Percentiles rank a stretch among this genome's conserved stretches.
Evolutionary conservation across 306 rosid genomes (phyloP).

Genomic region (Senna siamea): DNA sequence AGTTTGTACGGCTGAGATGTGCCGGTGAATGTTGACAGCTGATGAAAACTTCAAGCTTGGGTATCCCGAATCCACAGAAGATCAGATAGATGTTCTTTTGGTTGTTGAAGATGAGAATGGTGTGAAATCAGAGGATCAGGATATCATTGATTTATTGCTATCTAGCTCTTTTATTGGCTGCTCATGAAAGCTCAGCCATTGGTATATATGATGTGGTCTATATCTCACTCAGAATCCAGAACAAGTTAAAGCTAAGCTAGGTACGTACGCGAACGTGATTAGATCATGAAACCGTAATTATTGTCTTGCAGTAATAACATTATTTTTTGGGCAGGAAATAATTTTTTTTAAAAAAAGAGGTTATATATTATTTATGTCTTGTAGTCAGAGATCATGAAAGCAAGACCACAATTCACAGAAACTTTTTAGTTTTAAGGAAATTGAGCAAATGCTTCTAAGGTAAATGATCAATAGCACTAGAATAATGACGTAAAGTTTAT

Average conservation of each 20-base stretch:
- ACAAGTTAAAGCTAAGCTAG: background rate
- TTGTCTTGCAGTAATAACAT: no score
- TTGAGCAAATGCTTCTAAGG: no score
- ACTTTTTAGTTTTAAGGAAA: no score
- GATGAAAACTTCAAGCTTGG: constrained; percentile 37
- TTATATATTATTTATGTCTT: no score
- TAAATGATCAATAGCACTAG: no score
- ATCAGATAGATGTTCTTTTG: constrained; percentile 48
- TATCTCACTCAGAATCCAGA: background rate
- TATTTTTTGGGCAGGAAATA: no score
- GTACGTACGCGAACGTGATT: background rate
- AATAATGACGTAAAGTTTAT: no score
- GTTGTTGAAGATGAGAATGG: constrained; percentile 52
- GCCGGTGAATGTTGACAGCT: constrained; percentile 29
- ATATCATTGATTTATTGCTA: constrained; percentile 47
- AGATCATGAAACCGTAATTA: no score
- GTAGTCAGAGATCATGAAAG: no score
- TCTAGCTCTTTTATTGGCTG: constrained; percentile 15
- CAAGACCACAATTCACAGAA: no score
- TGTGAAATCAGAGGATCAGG: constrained; percentile 47
- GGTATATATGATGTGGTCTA: background rate
- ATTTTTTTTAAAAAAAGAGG: no score
- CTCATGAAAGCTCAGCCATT: constrained; percentile 3
- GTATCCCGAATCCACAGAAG: constrained; percentile 39
- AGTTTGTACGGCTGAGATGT: constrained; percentile 23